Percentiles rank a stretch among this genome's conserved stretches.
phyloP scores from a whole-genome alignment of 148 eudicot genomes.

The Selenicereus undatus region DNA sequence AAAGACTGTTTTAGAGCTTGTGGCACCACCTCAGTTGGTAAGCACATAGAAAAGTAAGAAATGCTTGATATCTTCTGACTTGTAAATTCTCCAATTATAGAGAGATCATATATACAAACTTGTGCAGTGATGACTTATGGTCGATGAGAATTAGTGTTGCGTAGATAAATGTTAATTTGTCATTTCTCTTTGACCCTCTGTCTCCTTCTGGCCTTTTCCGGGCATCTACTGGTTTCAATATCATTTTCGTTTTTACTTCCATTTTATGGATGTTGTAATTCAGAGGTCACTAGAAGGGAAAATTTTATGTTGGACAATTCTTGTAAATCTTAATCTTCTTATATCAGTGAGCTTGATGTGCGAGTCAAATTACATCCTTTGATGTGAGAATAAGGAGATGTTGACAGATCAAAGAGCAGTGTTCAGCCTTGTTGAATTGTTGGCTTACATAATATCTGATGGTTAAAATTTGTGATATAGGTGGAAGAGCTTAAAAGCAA shows the following conservation, averaged over 20 bases:
- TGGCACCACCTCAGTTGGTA: constrained; percentile 88
- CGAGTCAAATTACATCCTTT: neutral
- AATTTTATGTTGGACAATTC: neutral
- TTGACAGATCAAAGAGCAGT: neutral
- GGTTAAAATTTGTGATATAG: constrained; percentile 32
- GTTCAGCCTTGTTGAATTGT: neutral
- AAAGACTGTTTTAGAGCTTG: constrained; percentile 65
- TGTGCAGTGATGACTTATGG: too few relatives aligned
- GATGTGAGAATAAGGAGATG: neutral
- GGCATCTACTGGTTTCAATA: too few relatives aligned
- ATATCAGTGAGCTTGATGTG: neutral
- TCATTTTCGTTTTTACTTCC: too few relatives aligned
- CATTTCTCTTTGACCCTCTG: too few relatives aligned
- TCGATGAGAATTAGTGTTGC: too few relatives aligned
- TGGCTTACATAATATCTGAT: neutral
- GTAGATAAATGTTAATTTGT: too few relatives aligned
- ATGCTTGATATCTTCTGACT: too few relatives aligned
- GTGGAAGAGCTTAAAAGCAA: constrained; percentile 71
- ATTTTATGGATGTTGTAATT: too few relatives aligned
- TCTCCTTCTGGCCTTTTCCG: too few relatives aligned
- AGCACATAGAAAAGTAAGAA: neutral
- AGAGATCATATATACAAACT: too few relatives aligned
- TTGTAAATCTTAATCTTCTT: neutral
- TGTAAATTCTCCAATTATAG: too few relatives aligned
- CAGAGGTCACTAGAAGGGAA: too few relatives aligned